A percentile compares a stretch with the other conserved stretches of the same genome.
Conservation (phyloP, 73 alveolate genomes). For the Effrenium voratum region DNA sequence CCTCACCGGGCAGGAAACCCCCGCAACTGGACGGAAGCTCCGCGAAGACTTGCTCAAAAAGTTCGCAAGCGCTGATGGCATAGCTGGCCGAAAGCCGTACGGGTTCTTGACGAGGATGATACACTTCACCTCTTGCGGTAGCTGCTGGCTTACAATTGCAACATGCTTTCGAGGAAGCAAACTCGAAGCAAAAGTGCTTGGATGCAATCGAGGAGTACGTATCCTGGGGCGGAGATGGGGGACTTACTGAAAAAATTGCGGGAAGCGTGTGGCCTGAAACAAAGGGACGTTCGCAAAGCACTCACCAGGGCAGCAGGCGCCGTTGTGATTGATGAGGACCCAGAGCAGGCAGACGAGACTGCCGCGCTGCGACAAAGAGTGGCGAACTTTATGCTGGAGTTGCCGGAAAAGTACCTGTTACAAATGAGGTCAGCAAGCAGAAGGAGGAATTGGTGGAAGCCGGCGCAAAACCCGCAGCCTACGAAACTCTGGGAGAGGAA, state of each 20-base stretch:
- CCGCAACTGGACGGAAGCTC: not conserved
- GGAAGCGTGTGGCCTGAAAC: slow-evolving; percentile 69
- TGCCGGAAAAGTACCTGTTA: no score
- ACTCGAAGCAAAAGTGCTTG: not conserved
- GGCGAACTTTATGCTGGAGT: no score
- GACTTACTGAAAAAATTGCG: slow-evolving; percentile 56
- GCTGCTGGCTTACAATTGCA: slow-evolving; percentile 45
- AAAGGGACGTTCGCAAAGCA: not conserved
- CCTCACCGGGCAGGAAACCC: slow-evolving; percentile 43
- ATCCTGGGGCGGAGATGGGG: slow-evolving; percentile 48
- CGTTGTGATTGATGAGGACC: slow-evolving; percentile 6
- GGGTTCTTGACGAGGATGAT: slow-evolving; percentile 37
- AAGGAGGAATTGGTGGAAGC: no score
- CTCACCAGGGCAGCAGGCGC: not conserved
- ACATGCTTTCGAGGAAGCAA: not conserved
- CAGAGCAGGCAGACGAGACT: not conserved
- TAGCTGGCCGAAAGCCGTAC: slow-evolving; percentile 43
- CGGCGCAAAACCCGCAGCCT: no score
- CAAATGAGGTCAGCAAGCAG: no score
- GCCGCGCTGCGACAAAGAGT: no score
- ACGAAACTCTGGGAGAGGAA: no score
- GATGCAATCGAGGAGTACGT: slow-evolving; percentile 47
- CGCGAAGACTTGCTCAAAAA: slow-evolving; percentile 39
- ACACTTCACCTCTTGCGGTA: slow-evolving; percentile 2
- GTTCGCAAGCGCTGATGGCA: not conserved